Evolutionary conservation across 2,329 filamentous ascomycete genomes (phyloP), one percentile per base, ranked within the genome.

Genomic region (Fusarium sp.): DNA sequence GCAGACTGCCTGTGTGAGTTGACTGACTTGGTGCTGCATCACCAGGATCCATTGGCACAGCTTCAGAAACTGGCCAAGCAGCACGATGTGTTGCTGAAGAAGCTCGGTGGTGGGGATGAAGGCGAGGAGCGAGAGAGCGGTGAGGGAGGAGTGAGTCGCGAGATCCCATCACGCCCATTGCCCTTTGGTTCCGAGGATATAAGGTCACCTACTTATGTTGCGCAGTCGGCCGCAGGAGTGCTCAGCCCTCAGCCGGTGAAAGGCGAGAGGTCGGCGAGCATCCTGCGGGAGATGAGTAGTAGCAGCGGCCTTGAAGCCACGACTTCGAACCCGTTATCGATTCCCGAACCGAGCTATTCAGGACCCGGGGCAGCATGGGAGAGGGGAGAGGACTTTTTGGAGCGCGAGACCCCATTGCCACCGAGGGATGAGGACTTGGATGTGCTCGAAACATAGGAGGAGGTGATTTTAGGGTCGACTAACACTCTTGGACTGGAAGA

Each of bases 11-110:
- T 86, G 77, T 90, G 88, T 83, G 84, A 87, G 76, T 80, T 89
- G 80, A 84, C 88, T 90, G 89, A 90, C 86, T 77, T 85, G 79
- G 81, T 86, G 71, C 81, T 80, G 71, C 77, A 80, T 78, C 78
- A 85, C 75, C 88, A 94, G 92, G 92, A 95, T 83, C 93, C 93
- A 69, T 84, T 88, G 77, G 88, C 85, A 71, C 91, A 92, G 83
- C 89, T 95, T 77, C 91, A 93, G 81, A 91, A 92, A 82, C 87
- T 95, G 73, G 91, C 90, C 68, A 86, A 87, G 80, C 88, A 91
- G 78, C 92, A 94, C 83, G 89, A 92, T 76, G 86, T 89, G 65
- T 83, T 94, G 76, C 84, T 90, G 66, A 84, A 86, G 78, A 89
- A 84, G 80, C 84, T 92, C 29, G 85, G 85, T 52, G 82, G 79